Base-by-base conservation (phyloP, 2,329 filamentous ascomycete genomes). In the Fusarium odoratissimum region DNA sequence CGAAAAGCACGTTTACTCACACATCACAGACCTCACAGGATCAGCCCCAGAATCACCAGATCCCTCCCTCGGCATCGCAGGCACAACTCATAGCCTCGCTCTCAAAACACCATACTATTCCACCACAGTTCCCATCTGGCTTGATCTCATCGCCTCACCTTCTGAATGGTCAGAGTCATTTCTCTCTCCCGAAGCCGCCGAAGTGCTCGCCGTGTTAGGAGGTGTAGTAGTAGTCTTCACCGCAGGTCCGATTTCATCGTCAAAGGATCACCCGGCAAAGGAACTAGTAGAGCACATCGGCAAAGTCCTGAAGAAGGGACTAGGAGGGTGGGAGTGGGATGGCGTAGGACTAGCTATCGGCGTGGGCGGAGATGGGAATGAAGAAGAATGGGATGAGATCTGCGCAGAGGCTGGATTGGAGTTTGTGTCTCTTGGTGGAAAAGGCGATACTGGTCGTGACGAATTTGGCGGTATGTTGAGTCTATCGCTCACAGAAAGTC, bases 251-350 rank as follows among this genome's bases (percentile, higher is more conserved):
- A 56, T 60, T 30, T 54, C 64, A 2, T 40, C 58, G 8, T 61
- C 64, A 1, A 64, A 62, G 9, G 66, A 65, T 3, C 75, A 75
- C 11, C 67, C 73, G 3, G 78, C 81, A 8, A 81, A 83, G 35
- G 81, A 80, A 9, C 78, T 92, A 12, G 80, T 92, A 31, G 75
- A 80, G 25, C 82, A 87, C 16, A 86, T 91, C 0, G 88, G 87
- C 0, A 83, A 83, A 54, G 87, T 92, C 4, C 83, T 90, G 0
- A 84, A 84, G 63, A 81, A 89, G 5, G 89, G 89, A 0, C 83
- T 91, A 5, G 90, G 89, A 6, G 89, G 89, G 12, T 89, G 86
- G 84, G 83, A 84, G 5, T 92, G 91, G 91, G 91, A 92, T 63
- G 91, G 91, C 2, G 89, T 91, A 0, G 84, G 85, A 21, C 75